These are phyloP conservation scores for Ceratobasidium sp. DNA, from an alignment of 1,284 basidiomycete genomes.

Conservation along the genomic window DNA sequence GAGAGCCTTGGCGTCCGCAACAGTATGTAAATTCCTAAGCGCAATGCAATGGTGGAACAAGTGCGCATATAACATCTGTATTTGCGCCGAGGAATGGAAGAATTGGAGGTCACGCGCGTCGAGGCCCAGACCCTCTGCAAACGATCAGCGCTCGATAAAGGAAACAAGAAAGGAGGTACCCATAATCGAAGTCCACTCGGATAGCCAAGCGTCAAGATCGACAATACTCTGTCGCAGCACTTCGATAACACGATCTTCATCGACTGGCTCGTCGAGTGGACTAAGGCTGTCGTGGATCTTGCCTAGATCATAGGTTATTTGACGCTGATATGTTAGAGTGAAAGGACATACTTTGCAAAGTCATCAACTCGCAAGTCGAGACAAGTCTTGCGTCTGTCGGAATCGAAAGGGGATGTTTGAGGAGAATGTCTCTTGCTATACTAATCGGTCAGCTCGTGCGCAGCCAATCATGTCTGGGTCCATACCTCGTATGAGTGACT, in stretches of 20 bases:
- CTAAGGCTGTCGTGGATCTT: conserved; percentile 47
- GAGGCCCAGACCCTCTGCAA: conserved; percentile 43
- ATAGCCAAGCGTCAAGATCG: conserved; percentile 50
- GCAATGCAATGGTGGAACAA: conserved; percentile 51
- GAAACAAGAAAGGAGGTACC: conserved; percentile 39
- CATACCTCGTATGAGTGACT: conserved; percentile 19
- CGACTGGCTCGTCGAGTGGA: conserved; percentile 42
- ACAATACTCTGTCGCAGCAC: conserved; percentile 47
- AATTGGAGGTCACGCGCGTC: conserved; percentile 46
- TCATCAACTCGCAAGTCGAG: conserved; percentile 51
- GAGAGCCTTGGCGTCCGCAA: conserved; percentile 47
- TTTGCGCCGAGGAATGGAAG: conserved; percentile 50
- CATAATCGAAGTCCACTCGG: conserved; percentile 50
- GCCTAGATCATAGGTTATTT: conserved; percentile 14
- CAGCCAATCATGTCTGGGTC: background rate
- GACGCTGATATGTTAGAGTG: background rate
- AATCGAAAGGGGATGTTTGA: conserved; percentile 50
- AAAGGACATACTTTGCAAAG: conserved; percentile 48
- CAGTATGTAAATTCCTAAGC: conserved; percentile 48
- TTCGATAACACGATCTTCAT: conserved; percentile 47
- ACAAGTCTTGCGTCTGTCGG: conserved; percentile 50
- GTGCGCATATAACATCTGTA: conserved; percentile 50
- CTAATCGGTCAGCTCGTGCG: background rate
- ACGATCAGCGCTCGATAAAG: background rate
- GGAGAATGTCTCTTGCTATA: conserved; percentile 48